Evolutionary conservation across 192 early-diverging fungal genomes (phyloP).

Genomic region (Glomus cerebriforme): DNA sequence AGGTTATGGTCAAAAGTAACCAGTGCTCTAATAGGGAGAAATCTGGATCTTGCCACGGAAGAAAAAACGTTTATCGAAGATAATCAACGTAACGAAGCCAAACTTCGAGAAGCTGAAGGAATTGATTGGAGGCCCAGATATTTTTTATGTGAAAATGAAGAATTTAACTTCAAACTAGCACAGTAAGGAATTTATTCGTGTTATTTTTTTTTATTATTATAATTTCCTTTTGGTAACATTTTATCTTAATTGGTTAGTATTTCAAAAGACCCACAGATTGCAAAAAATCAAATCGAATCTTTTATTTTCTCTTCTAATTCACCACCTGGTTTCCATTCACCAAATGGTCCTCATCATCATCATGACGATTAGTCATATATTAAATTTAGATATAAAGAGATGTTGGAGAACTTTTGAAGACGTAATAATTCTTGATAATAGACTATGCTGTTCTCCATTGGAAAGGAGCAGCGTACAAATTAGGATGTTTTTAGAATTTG

Average conservation of each 20-base stretch:
- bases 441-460: background rate
- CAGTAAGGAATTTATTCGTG: constrained; percentile 32
- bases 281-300: constrained; percentile 40
- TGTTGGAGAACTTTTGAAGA: background rate
- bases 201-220: background rate
- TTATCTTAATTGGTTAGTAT: constrained; percentile 26
- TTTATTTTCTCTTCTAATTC: constrained; percentile 34
- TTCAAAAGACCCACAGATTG: constrained; percentile 37
- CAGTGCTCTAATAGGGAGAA: constrained; percentile 59
- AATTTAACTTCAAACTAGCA: constrained; percentile 50
- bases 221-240: background rate
- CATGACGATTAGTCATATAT: background rate
- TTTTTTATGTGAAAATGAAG: constrained; percentile 48
- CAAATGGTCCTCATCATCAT: constrained; percentile 13
- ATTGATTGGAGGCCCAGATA: constrained; percentile 64
- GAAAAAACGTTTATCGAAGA: constrained; percentile 78
- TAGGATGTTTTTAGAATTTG: background rate
- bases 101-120: constrained; percentile 53
- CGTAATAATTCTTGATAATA: background rate
- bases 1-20: constrained; percentile 78
- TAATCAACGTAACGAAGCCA: constrained; percentile 62
- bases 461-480: background rate
- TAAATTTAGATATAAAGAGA: background rate
- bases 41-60: constrained; percentile 67
- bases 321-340: constrained; percentile 21